Percentiles rank a stretch among this genome's conserved stretches.
phyloP scores from a whole-genome alignment of 768 basidiomycete species.

The Tricholoma terreum region DNA sequence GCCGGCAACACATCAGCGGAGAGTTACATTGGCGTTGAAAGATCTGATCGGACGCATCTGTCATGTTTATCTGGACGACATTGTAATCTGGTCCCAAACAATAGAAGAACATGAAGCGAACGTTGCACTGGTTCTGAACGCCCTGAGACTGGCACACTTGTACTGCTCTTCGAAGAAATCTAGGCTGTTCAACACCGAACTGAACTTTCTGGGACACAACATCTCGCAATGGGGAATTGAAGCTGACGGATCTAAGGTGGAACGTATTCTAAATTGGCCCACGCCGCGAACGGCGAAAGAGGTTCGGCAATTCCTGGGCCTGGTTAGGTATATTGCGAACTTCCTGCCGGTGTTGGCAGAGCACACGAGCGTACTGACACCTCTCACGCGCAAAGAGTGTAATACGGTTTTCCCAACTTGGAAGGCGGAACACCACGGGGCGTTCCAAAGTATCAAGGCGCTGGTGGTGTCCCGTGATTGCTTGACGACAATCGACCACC shows the following conservation, averaged over 20 bases:
- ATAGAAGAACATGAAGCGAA: conserved; percentile 31
- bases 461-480: too few relatives aligned
- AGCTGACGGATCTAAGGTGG: neutral
- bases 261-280: conserved; percentile 22
- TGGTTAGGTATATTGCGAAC: conserved; percentile 10
- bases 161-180: conserved; percentile 1
- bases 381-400: too few relatives aligned
- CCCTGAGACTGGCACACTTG: neutral
- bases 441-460: too few relatives aligned
- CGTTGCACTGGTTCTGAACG: conserved; percentile 23
- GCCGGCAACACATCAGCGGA: conserved; percentile 29
- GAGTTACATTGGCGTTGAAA: conserved; percentile 30
- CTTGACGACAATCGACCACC: too few relatives aligned
- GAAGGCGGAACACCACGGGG: too few relatives aligned
- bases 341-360: conserved; percentile 9
- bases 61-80: too few relatives aligned
- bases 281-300: too few relatives aligned
- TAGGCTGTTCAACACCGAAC: neutral
- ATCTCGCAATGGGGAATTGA: neutral
- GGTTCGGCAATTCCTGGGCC: conserved; percentile 11
- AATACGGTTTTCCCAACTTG: too few relatives aligned
- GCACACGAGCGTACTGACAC: neutral
- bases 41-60: conserved; percentile 36
- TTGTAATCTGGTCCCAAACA: conserved; percentile 41
- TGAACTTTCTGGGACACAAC: neutral